Percentiles rank a stretch among this genome's conserved stretches.
phyloP scores from a whole-genome alignment of 768 basidiomycete genomes.

The Tricholoma flavovirens region DNA sequence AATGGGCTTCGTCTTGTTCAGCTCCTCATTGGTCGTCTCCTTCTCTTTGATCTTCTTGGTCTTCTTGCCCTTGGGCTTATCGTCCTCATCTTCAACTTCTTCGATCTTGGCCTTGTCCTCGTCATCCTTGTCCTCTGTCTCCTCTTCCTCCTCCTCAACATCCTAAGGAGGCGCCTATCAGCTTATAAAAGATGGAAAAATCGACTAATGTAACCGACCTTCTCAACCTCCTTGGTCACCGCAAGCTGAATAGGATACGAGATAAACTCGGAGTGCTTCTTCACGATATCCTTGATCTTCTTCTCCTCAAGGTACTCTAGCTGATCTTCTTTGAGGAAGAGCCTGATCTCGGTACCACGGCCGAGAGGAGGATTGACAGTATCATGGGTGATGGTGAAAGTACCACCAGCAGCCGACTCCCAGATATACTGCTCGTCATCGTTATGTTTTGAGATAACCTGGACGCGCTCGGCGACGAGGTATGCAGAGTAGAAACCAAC shows the following conservation, averaged over 20 bases:
- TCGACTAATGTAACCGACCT: conserved; percentile 50
- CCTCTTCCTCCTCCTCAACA: conserved; percentile 76
- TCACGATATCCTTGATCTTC: conserved; percentile 98
- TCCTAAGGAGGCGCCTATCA: conserved; percentile 35
- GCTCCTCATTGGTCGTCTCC: conserved; percentile 88
- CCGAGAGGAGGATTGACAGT: conserved; percentile 85
- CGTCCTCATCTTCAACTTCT: conserved; percentile 78
- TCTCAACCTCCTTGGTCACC: conserved; percentile 98
- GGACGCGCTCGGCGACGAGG: conserved; percentile 97
- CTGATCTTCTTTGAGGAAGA: conserved; percentile 97
- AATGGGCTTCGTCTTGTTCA: conserved; percentile 99
- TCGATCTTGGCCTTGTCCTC: conserved; percentile 75
- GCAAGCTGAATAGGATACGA: conserved; percentile 99
- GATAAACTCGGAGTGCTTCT: conserved; percentile 99
- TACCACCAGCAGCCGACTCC: conserved; percentile 99
- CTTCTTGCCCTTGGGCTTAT: conserved; percentile 86
- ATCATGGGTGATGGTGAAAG: conserved; percentile 97
- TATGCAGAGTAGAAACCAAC: conserved; percentile 99
- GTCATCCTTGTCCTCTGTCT: conserved; percentile 73
- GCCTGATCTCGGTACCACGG: conserved; percentile 89
- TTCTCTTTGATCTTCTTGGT: conserved; percentile 91
- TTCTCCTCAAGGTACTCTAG: conserved; percentile 99
- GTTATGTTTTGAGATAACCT: conserved; percentile 99
- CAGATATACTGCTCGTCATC: conserved; percentile 99
- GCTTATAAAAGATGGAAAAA: neutral